Base-by-base conservation (phyloP, 108 stramenopile species). In the Pseudonitzschia multiseries region DNA sequence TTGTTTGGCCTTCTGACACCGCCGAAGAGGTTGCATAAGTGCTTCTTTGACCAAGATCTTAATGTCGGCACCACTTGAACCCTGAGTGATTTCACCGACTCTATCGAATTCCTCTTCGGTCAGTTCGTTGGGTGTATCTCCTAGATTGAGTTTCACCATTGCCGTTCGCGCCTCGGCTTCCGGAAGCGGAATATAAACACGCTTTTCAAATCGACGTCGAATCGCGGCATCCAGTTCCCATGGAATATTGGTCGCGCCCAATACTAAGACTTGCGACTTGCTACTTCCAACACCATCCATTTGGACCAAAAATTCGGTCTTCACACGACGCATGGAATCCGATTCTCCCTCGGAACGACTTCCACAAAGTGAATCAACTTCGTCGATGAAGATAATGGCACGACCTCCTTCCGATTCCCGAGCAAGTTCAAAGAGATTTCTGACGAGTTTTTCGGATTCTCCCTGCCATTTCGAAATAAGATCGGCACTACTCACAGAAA, bases 161-260 rank as follows among this genome's bases (percentile, higher is more conserved):
- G 72, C 79, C 27, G 95, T 40, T 21, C 99, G 74, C 27, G 98
- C 96, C 28, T 84, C 80, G 10, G 83, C 75, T 62, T 96, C 97
- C 8, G 99, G 99, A 24, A 99, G 83, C 21, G 99, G 97, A 71
- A 99, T 99, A 81, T 99, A 99, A 28, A 99, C 93, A 31, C 99
- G 90, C 73, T 99, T 99, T 83, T 99, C 98, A 79, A 99, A 99
- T 27, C 99, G 93, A 32, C 98, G 93, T 20, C 98, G 90, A 82
- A 99, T 99, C 22, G 99, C 99, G n/a, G 97, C 91, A 89, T 99
- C 99, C 40, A 99, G 73, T 56, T 97, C 97, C 99, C 98, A 99
- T 2, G 99, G 99, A 33, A 97, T 94, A 84, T 99, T 99, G 10
- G 99, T 98, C 0, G 99, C 99, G 0, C 96, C 97, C 57, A 99